Evolutionary conservation across 1,284 basidiomycete species (phyloP).

Genomic region (Fomitopsis betulina): DNA sequence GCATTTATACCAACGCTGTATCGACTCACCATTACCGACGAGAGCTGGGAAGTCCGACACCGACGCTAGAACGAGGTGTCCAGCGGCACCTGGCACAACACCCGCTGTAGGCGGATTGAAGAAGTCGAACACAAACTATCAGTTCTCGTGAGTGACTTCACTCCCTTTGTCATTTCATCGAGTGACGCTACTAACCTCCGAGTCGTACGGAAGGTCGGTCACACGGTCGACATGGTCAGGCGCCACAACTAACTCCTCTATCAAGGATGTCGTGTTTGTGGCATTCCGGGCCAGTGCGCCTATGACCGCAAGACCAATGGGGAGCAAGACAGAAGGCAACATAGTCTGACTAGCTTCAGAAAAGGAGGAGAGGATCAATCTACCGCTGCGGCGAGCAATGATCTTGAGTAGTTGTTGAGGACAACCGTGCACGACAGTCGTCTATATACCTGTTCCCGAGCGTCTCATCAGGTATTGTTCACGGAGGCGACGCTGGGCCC

Average conservation of each 20-base stretch:
- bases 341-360: slow-evolving; percentile 6
- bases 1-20: not conserved
- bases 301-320: slow-evolving; percentile 13
- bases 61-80: slow-evolving; percentile 21
- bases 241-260: slow-evolving; percentile 16
- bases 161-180: not conserved
- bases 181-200: slow-evolving; percentile 16
- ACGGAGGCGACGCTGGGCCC: not conserved
- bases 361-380: slow-evolving; percentile 1
- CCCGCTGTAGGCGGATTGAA: slow-evolving; percentile 16
- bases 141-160: not conserved
- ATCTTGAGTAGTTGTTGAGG: not conserved
- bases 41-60: slow-evolving; percentile 26
- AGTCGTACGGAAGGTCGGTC: slow-evolving; percentile 21
- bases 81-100: slow-evolving; percentile 19
- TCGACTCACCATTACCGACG: slow-evolving; percentile 17
- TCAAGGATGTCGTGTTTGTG: slow-evolving; percentile 7
- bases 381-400: not conserved
- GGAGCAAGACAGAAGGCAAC: slow-evolving; percentile 12
- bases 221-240: slow-evolving; percentile 19
- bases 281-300: slow-evolving; percentile 10
- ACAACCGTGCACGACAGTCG: not conserved
- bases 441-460: not conserved
- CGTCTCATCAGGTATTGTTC: not conserved
- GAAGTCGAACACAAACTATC: slow-evolving; percentile 28